phyloP scores from a whole-genome alignment of 2,329 filamentous ascomycete species.

The Neonectria sp. region DNA sequence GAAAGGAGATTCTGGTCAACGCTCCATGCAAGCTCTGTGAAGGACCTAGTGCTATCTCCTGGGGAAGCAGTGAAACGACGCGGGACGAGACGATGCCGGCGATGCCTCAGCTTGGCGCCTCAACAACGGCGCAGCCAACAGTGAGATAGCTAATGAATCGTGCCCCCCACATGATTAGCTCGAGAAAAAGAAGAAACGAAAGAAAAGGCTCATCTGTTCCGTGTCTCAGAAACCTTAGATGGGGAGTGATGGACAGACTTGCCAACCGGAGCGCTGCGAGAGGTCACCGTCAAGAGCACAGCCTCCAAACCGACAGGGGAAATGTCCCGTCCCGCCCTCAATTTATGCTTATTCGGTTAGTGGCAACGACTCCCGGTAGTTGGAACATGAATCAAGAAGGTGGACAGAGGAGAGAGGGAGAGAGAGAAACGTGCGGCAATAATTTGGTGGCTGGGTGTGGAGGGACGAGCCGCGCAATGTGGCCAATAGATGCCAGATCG shows the following conservation, averaged over 20 bases:
- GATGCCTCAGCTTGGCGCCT: not conserved
- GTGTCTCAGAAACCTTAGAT: conserved; percentile 8
- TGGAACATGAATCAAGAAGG: not conserved
- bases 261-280: not conserved
- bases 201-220: not conserved
- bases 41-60: not conserved
- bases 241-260: not conserved
- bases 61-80: not conserved
- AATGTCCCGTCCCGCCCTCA: not conserved
- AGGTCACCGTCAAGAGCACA: conserved; percentile 15
- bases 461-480: not conserved
- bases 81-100: not conserved
- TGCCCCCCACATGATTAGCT: not conserved
- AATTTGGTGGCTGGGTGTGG: not conserved
- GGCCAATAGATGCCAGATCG: not conserved
- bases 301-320: conserved; percentile 1
- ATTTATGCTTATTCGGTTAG: conserved; percentile 1
- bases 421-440: not conserved
- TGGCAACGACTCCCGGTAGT: not conserved
- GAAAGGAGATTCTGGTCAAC: not conserved
- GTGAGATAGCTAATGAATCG: not conserved
- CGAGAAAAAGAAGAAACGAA: not conserved
- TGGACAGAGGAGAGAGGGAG: not conserved
- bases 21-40: too few relatives aligned
- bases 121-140: not conserved